Evolutionary conservation across 192 early-diverging fungal genomes (phyloP).

Genomic region (Linnemannia elongata): DNA sequence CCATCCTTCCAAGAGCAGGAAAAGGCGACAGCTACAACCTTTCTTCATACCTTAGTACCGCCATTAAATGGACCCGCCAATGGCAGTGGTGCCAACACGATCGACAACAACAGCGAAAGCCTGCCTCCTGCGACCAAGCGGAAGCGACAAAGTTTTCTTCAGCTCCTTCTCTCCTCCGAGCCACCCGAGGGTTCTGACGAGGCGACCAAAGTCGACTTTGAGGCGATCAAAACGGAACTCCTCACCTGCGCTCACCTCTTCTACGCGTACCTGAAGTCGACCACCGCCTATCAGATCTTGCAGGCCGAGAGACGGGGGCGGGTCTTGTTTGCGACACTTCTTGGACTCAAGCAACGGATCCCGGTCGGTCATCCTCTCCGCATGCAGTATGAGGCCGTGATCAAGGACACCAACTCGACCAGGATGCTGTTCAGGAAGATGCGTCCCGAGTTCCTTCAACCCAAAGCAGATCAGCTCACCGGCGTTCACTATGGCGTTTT

Average conservation of each 20-base stretch:
- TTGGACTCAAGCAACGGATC: neutral
- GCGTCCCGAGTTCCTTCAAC: slow-evolving; percentile 14
- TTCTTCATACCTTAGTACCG: neutral
- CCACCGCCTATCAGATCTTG: slow-evolving; percentile 12
- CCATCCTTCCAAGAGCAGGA: neutral
- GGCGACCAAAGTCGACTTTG: neutral
- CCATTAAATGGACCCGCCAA: neutral
- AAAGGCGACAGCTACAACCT: slow-evolving; percentile 2
- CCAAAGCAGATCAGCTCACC: slow-evolving; percentile 15
- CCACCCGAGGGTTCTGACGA: slow-evolving; percentile 9
- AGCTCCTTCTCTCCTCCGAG: neutral
- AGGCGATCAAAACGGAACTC: neutral
- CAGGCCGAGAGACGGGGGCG: slow-evolving; percentile 10
- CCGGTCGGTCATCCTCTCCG: slow-evolving; percentile 8
- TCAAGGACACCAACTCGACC: slow-evolving; percentile 5
- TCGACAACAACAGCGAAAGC: neutral
- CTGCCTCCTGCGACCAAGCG: neutral
- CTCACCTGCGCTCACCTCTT: slow-evolving; percentile 4
- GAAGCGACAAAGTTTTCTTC: neutral
- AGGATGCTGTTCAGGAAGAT: slow-evolving; percentile 14
- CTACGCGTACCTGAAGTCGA: slow-evolving; percentile 12
- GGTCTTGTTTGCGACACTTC: neutral
- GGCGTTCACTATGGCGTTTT: slow-evolving; percentile 11
- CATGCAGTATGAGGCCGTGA: slow-evolving; percentile 10
- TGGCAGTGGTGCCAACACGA: neutral